phyloP scores from a whole-genome alignment of 352 stramenopile species.

The Phytophthora colocasiae region DNA sequence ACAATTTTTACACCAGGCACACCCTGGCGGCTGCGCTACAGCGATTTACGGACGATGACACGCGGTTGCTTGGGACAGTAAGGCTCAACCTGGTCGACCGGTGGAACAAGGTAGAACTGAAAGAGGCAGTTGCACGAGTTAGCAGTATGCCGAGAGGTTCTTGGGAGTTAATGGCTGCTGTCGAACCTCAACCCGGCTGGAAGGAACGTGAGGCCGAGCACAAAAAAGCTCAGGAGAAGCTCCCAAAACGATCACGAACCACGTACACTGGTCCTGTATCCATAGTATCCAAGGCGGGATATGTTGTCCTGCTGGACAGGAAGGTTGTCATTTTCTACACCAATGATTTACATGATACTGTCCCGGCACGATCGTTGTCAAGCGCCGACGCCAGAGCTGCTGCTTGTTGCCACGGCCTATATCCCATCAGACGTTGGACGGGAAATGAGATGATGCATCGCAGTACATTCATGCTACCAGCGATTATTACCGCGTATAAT shows the following conservation, averaged over 20 bases:
- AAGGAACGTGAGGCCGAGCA: background rate
- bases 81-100: background rate
- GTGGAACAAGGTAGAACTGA: background rate
- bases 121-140: background rate
- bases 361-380: background rate
- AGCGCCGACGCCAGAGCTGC: background rate
- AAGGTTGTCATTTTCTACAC: background rate
- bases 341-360: background rate
- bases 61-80: background rate
- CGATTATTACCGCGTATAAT: conserved; percentile 1
- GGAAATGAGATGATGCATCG: background rate
- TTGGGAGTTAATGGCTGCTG: background rate
- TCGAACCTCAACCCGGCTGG: background rate
- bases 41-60: background rate
- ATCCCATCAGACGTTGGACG: conserved; percentile 6
- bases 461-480: conserved; percentile 5
- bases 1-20: background rate
- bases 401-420: conserved; percentile 5
- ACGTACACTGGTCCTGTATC: background rate
- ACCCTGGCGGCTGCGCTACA: background rate
- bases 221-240: background rate
- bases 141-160: background rate
- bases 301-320: background rate
- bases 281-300: background rate
- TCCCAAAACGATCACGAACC: background rate